Conservation (phyloP, 1,284 basidiomycete species). For the Pseudozyma sp. region DNA sequence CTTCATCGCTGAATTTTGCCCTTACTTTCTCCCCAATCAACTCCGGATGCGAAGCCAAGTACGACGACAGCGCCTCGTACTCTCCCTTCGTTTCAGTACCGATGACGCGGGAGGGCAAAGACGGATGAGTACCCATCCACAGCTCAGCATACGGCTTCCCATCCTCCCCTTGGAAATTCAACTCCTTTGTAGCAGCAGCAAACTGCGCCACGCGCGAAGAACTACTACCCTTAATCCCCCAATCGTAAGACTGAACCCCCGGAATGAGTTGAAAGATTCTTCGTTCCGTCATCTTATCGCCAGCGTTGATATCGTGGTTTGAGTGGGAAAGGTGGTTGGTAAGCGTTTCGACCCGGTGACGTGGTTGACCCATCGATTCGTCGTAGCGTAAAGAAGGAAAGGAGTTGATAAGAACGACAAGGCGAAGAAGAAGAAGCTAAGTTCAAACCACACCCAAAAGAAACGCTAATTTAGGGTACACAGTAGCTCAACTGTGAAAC, state of each 20-base stretch:
- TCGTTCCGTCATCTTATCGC: background rate
- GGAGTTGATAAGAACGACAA: background rate
- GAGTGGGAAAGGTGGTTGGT: constrained; percentile 17
- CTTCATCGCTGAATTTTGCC: constrained; percentile 32
- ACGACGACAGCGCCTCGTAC: constrained; percentile 31
- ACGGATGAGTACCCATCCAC: constrained; percentile 99
- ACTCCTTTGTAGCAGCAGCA: constrained; percentile 48
- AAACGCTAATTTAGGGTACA: background rate
- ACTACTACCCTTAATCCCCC: constrained; percentile 55
- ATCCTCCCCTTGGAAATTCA: constrained; percentile 37
- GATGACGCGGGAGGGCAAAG: constrained; percentile 79
- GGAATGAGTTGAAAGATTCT: constrained; percentile 60
- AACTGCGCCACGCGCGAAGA: constrained; percentile 57
- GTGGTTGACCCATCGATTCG: background rate
- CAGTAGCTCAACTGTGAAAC: too few species aligned
- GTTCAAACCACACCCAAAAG: background rate
- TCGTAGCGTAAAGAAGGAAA: background rate
- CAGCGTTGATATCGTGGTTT: background rate
- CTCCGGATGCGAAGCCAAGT: constrained; percentile 47
- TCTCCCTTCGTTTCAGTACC: background rate
- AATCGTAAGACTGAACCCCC: constrained; percentile 67
- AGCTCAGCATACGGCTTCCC: constrained; percentile 65
- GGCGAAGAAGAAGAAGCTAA: background rate
- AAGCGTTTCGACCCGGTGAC: constrained; percentile 4
- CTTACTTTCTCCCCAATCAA: constrained; percentile 48